These are phyloP conservation scores for Sporothrix globosa DNA, from an alignment of 2,329 filamentous ascomycete species.

Conservation along the genomic window DNA sequence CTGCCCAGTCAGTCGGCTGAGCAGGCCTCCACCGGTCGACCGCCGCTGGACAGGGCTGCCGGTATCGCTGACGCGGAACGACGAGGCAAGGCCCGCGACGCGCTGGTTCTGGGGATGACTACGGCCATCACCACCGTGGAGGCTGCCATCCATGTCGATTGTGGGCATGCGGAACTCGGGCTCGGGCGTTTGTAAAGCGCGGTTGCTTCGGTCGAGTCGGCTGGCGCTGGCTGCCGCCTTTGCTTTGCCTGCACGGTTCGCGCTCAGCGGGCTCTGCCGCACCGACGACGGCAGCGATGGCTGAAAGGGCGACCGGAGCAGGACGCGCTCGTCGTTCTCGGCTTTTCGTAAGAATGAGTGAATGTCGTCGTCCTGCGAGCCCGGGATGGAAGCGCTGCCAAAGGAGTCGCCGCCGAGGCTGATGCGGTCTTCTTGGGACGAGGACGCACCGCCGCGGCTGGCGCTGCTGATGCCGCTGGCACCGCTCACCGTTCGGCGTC, in stretches of 20 bases:
- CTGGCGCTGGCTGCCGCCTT: not conserved
- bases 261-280: conserved; percentile 40
- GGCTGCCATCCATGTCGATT: conserved; percentile 46
- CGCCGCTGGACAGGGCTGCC: conserved; percentile 33
- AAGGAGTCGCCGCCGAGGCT: conserved; percentile 42
- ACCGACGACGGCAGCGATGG: conserved; percentile 53
- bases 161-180: conserved; percentile 59
- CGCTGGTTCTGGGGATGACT: conserved; percentile 29
- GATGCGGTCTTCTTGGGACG: conserved; percentile 19
- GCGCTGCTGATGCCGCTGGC: conserved; percentile 2
- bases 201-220: not conserved
- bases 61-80: conserved; percentile 25
- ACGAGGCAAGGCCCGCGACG: conserved; percentile 38
- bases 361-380: conserved; percentile 60
- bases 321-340: conserved; percentile 60
- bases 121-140: conserved; percentile 32
- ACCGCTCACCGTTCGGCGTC: conserved; percentile 10
- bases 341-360: conserved; percentile 57
- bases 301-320: conserved; percentile 58
- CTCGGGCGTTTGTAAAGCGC: conserved; percentile 49
- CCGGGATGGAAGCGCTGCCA: conserved; percentile 47
- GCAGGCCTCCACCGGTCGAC: conserved; percentile 14
- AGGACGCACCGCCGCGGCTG: conserved; percentile 16
- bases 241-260: conserved; percentile 28
- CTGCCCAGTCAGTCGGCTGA: not conserved